Evolutionary conservation across 495 filamentous ascomycete genomes (phyloP).

Genomic region (Aspergillus sclerotiicarbonarius): DNA sequence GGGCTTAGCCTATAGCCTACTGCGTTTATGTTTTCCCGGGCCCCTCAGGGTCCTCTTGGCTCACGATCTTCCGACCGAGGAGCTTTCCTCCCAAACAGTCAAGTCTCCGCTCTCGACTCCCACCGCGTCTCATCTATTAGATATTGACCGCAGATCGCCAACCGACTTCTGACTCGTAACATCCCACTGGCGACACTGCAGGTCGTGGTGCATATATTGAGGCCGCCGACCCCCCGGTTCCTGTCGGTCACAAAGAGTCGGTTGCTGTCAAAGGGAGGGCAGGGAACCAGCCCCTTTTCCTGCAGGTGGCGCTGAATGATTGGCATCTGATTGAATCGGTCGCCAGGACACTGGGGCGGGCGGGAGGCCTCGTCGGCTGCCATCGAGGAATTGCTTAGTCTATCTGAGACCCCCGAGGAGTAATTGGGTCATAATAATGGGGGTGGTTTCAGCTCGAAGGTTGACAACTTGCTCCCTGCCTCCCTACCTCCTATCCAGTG

Average conservation of each 20-base stretch:
- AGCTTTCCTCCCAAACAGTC: background rate
- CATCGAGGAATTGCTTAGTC: background rate
- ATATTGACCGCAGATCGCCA: constrained; percentile 8
- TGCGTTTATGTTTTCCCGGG: background rate
- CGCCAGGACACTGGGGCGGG: constrained; percentile 5
- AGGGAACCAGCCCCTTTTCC: constrained; percentile 7
- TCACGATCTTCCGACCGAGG: background rate
- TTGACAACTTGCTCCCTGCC: background rate
- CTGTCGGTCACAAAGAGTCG: background rate
- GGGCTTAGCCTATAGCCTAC: background rate
- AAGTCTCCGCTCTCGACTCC: background rate
- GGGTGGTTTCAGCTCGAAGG: background rate
- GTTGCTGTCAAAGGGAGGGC: background rate
- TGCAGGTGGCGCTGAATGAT: constrained; percentile 23
- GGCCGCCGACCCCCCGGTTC: background rate
- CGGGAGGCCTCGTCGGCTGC: no score
- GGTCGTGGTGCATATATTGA: constrained; percentile 6
- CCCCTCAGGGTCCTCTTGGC: constrained; percentile 1
- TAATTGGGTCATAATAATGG: background rate
- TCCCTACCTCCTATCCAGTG: no score
- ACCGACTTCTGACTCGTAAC: constrained; percentile 6
- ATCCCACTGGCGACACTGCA: background rate
- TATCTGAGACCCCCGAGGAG: constrained; percentile 5
- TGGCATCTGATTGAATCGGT: constrained; percentile 18
- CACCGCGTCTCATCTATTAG: background rate